Evolutionary conservation across 441 rosid species (phyloP).

Genomic region (Melastoma candidum): DNA sequence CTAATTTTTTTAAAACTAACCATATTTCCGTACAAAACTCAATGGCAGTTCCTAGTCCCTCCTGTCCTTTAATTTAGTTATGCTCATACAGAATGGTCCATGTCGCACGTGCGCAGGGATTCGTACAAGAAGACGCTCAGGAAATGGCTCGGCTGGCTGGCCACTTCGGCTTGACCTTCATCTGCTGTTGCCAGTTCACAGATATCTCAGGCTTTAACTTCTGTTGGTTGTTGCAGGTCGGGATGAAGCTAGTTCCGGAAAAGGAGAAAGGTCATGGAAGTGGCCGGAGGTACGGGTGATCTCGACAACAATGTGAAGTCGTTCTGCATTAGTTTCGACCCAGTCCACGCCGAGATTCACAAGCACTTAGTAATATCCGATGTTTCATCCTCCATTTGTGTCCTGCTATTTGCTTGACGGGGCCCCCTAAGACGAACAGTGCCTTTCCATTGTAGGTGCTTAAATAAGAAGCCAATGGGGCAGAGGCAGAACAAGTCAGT

Average conservation of each 20-base stretch:
- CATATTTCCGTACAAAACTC: too few relatives aligned
- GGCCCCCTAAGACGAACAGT: too few relatives aligned
- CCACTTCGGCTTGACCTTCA: slow-evolving; percentile 2
- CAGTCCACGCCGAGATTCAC: slow-evolving; percentile 5
- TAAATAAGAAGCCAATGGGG: too few relatives aligned
- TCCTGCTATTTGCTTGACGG: too few relatives aligned
- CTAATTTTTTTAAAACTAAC: too few relatives aligned
- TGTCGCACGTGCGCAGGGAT: slow-evolving; percentile 2
- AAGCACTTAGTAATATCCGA: slow-evolving; percentile 3
- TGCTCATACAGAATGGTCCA: slow-evolving; percentile 1
- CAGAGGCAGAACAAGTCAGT: too few relatives aligned
- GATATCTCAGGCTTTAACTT: neutral
- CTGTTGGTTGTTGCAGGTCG: slow-evolving; percentile 3
- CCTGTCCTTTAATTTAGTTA: too few relatives aligned
- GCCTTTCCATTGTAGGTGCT: too few relatives aligned
- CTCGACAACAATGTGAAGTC: slow-evolving; percentile 4
- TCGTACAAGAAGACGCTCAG: slow-evolving; percentile 1
- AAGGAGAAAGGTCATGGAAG: slow-evolving; percentile 6
- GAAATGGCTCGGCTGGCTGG: slow-evolving; percentile 5
- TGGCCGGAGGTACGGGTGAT: neutral
- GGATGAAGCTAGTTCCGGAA: slow-evolving; percentile 6
- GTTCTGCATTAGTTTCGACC: slow-evolving; percentile 4
- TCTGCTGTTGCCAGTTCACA: neutral
- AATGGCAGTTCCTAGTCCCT: too few relatives aligned
- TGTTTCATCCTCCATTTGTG: neutral